These are phyloP conservation scores for Anthracocystis panici-leucophaei DNA, from an alignment of 1,284 basidiomycete genomes.

Conservation along the genomic window DNA sequence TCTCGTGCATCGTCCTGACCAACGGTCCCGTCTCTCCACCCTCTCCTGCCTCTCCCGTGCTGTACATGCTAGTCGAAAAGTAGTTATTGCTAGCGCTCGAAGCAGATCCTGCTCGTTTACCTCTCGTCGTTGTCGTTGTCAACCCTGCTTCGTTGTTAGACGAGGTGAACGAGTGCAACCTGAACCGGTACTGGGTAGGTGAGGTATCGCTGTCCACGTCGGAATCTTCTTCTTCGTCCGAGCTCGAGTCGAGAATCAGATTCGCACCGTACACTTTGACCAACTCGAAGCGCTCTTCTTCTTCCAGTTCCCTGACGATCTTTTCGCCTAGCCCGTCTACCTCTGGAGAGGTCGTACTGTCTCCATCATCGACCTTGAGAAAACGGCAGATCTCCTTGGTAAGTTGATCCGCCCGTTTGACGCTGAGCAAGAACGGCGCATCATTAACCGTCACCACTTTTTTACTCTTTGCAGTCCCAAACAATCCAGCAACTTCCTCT, in stretches of 20 bases:
- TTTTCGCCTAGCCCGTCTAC: neutral
- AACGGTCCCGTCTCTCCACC: neutral
- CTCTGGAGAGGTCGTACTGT: neutral
- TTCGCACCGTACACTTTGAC: conserved; percentile 24
- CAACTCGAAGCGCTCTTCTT: conserved; percentile 27
- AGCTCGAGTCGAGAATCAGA: conserved; percentile 9
- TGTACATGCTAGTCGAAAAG: neutral
- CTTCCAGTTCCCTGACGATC: neutral
- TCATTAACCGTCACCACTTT: conserved; percentile 1
- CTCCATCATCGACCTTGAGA: neutral
- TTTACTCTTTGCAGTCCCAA: neutral
- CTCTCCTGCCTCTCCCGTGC: neutral
- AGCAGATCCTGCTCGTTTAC: neutral
- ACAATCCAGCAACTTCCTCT: conserved; percentile 7
- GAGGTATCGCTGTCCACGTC: neutral
- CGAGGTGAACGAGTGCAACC: neutral
- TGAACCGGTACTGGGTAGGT: neutral
- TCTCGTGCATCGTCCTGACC: conserved; percentile 13
- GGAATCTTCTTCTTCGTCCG: conserved; percentile 8
- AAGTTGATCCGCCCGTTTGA: conserved; percentile 15
- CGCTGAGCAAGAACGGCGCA: conserved; percentile 18
- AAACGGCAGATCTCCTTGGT: conserved; percentile 7
- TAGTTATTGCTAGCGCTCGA: conserved; percentile 5
- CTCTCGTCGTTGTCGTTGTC: neutral
- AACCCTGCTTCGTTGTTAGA: neutral